These are phyloP conservation scores for Drechmeria coniospora DNA, from an alignment of 2,329 filamentous ascomycete species.

Conservation along the genomic window DNA sequence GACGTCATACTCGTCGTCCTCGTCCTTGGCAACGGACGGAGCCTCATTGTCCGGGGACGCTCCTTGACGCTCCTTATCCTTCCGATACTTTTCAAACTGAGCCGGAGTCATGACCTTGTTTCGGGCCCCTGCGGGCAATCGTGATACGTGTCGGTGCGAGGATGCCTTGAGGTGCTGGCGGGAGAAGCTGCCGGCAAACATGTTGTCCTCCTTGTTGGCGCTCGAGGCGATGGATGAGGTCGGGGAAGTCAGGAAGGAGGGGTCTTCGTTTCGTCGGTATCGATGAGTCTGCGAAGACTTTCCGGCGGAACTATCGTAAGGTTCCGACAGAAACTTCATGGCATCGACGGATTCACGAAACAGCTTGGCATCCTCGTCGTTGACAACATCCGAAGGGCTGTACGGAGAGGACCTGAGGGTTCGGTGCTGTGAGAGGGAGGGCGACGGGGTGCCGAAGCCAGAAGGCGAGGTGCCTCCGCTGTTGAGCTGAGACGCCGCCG, in stretches of 20 bases:
- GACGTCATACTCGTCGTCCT: slow-evolving; percentile 48
- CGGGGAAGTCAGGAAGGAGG: slow-evolving; percentile 16
- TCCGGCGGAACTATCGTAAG: slow-evolving; percentile 7
- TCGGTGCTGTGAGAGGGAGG: slow-evolving; percentile 21
- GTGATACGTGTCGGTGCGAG: slow-evolving; percentile 19
- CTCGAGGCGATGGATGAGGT: slow-evolving; percentile 12
- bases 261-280: slow-evolving; percentile 27
- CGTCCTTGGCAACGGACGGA: slow-evolving; percentile 34
- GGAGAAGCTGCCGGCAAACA: slow-evolving; percentile 39
- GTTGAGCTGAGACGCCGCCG: slow-evolving; percentile 29
- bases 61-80: slow-evolving; percentile 54
- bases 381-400: slow-evolving; percentile 21
- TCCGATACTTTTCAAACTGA: slow-evolving; percentile 68
- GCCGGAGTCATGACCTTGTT: slow-evolving; percentile 83
- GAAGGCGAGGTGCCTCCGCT: slow-evolving; percentile 23
- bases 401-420: slow-evolving; percentile 12
- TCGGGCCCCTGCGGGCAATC: slow-evolving; percentile 25
- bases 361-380: slow-evolving; percentile 38
- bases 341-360: slow-evolving; percentile 36
- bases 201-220: slow-evolving; percentile 33
- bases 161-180: too few relatives aligned
- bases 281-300: slow-evolving; percentile 8
- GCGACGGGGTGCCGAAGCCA: slow-evolving; percentile 4
- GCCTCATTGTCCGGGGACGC: slow-evolving; percentile 24
- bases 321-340: slow-evolving; percentile 26